Conservation (phyloP, 176 grass and related monocot genomes). For the Themeda triandra region DNA sequence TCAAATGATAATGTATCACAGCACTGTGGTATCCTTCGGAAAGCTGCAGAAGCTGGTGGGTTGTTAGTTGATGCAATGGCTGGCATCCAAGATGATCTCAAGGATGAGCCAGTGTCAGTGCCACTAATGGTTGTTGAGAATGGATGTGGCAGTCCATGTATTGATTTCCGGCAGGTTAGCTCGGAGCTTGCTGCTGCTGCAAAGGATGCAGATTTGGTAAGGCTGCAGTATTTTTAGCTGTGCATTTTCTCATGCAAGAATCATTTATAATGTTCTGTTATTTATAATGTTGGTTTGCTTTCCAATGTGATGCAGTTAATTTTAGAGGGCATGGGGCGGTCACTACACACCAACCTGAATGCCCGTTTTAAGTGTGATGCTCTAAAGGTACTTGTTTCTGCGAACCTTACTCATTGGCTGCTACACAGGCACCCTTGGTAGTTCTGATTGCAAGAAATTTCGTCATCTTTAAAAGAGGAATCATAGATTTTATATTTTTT, state of each 20-base stretch:
- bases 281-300: conserved; percentile 21
- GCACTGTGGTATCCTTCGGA: conserved; percentile 88
- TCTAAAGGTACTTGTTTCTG: conserved; percentile 66
- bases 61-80: conserved; percentile 92
- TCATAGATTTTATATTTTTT: neutral
- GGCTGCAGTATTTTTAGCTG: neutral
- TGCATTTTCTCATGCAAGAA: conserved; percentile 4
- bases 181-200: conserved; percentile 81
- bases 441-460: neutral
- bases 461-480: neutral
- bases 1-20: conserved; percentile 27
- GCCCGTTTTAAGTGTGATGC: conserved; percentile 83
- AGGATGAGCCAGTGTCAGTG: conserved; percentile 54
- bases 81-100: conserved; percentile 71
- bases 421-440: neutral
- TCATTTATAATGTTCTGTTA: conserved; percentile 12
- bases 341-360: conserved; percentile 93
- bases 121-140: conserved; percentile 95
- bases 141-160: conserved; percentile 83
- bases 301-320: conserved; percentile 56
- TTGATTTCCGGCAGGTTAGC: conserved; percentile 97
- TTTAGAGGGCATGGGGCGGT: conserved; percentile 90
- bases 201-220: conserved; percentile 92
- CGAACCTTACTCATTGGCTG: neutral
- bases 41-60: conserved; percentile 92